Percentiles rank a stretch among this genome's conserved stretches.
phyloP scores from a whole-genome alignment of 306 rosid genomes.

The Calophaca sinica region DNA sequence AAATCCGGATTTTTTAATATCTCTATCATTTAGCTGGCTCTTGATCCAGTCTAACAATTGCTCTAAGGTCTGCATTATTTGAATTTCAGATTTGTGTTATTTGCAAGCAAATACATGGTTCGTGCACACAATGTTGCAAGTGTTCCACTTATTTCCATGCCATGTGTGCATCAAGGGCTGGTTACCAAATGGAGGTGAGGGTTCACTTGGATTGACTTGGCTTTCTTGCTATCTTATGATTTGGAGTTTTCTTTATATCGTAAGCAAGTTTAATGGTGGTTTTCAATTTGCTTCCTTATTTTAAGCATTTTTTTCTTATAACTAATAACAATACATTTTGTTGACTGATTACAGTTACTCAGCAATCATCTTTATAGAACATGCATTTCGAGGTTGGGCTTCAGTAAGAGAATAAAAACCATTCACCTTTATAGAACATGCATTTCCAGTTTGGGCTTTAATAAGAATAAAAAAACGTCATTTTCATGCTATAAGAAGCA shows the following conservation, averaged over 20 bases:
- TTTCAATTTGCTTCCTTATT: slow-evolving; percentile 37
- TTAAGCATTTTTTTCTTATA: slow-evolving; percentile 18
- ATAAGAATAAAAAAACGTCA: slow-evolving; percentile 17
- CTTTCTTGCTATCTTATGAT: slow-evolving; percentile 29
- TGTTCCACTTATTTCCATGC: slow-evolving; percentile 99
- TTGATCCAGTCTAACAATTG: slow-evolving; percentile 35
- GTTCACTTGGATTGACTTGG: slow-evolving; percentile 28
- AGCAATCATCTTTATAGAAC: slow-evolving; percentile 26
- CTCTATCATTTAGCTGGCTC: slow-evolving; percentile 37
- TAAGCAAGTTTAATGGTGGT: slow-evolving; percentile 19
- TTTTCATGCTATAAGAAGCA: slow-evolving; percentile 21
- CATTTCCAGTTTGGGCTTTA: slow-evolving; percentile 29
- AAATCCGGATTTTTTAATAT: slow-evolving; percentile 32
- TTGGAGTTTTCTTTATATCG: slow-evolving; percentile 6
- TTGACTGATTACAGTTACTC: slow-evolving; percentile 10
- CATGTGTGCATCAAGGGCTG: slow-evolving; percentile 99
- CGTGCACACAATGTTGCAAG: slow-evolving; percentile 98
- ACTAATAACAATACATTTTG: not conserved
- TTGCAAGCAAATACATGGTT: slow-evolving; percentile 98
- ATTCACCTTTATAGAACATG: no score
- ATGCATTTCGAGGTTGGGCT: no score
- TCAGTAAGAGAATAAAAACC: no score
- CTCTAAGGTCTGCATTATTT: slow-evolving; percentile 41
- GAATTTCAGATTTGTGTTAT: slow-evolving; percentile 94
- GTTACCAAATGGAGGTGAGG: slow-evolving; percentile 98